Evolutionary conservation across 2,329 filamentous ascomycete species (phyloP).

Genomic region (Stemphylium vesicarium): DNA sequence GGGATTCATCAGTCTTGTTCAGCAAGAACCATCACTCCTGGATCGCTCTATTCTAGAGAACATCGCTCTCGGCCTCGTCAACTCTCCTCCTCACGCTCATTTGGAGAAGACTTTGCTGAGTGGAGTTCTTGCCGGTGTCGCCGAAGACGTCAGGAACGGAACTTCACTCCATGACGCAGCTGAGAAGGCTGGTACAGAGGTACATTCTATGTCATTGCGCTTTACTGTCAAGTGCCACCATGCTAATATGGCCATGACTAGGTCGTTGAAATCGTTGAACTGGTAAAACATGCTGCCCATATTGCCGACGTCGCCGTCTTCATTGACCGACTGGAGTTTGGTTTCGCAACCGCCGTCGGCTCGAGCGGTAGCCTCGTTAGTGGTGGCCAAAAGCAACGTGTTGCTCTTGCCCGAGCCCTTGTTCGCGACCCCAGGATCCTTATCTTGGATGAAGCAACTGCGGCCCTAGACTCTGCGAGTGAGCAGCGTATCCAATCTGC

Average conservation of each 20-base stretch:
- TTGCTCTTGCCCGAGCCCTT: constrained; percentile 63
- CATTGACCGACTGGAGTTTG: constrained; percentile 59
- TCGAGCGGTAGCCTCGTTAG: constrained; percentile 62
- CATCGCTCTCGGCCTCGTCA: constrained; percentile 59
- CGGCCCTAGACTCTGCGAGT: constrained; percentile 64
- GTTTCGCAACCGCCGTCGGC: constrained; percentile 59
- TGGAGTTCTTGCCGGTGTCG: constrained; percentile 58
- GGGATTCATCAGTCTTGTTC: constrained; percentile 52
- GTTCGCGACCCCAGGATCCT: constrained; percentile 64
- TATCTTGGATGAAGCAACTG: constrained; percentile 68
- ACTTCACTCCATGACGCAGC: constrained; percentile 50
- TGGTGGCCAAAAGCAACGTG: constrained; percentile 64
- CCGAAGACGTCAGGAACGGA: constrained; percentile 60
- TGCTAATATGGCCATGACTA: background rate
- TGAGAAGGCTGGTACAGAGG: constrained; percentile 24
- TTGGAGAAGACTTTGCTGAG: constrained; percentile 58
- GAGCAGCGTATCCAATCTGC: constrained; percentile 61
- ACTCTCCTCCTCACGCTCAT: constrained; percentile 47
- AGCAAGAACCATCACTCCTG: constrained; percentile 60
- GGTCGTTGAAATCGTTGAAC: constrained; percentile 56
- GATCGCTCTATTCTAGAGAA: constrained; percentile 62
- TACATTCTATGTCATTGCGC: background rate
- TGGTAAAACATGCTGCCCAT: constrained; percentile 58
- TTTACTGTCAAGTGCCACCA: no score
- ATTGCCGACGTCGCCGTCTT: constrained; percentile 67